phyloP scores from a whole-genome alignment of 78 protist genomes.

The Pigoraptor vietnamica region DNA sequence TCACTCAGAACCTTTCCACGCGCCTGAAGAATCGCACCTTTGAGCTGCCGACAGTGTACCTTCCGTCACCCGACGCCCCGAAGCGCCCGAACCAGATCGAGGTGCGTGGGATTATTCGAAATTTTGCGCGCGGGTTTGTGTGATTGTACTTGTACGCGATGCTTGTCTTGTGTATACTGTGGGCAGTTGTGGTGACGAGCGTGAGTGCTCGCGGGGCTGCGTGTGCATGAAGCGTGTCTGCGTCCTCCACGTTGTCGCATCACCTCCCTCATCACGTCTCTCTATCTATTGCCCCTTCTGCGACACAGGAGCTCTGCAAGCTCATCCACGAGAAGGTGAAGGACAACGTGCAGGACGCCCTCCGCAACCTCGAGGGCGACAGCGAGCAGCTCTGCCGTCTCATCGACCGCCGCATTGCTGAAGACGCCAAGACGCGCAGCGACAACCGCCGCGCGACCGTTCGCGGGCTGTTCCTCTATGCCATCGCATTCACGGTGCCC shows the following conservation, averaged over 20 bases:
- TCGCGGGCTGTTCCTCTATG: background rate
- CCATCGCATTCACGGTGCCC: background rate
- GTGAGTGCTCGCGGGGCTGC: too few relatives aligned
- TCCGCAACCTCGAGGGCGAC: conserved; percentile 8
- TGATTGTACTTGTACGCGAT: too few relatives aligned
- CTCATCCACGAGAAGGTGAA: conserved; percentile 7
- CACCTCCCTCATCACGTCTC: too few relatives aligned
- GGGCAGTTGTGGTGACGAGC: too few relatives aligned
- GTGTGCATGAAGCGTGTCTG: too few relatives aligned
- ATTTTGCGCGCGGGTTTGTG: too few relatives aligned
- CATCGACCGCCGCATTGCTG: background rate
- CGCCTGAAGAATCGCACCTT: background rate
- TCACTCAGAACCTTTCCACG: conserved; percentile 28
- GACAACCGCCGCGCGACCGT: too few relatives aligned
- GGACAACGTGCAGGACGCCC: conserved; percentile 9
- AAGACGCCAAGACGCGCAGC: background rate
- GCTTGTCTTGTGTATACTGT: too few relatives aligned
- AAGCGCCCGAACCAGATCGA: background rate
- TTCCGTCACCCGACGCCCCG: conserved; percentile 8
- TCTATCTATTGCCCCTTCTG: background rate
- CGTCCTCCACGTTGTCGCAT: too few relatives aligned
- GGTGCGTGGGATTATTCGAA: too few relatives aligned
- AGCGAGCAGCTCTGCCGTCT: background rate
- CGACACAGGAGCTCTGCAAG: background rate
- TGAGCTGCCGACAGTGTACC: conserved; percentile 20